Base-by-base conservation (phyloP, 2,329 filamentous ascomycete species). In the Pestalotiopsis sp. region DNA sequence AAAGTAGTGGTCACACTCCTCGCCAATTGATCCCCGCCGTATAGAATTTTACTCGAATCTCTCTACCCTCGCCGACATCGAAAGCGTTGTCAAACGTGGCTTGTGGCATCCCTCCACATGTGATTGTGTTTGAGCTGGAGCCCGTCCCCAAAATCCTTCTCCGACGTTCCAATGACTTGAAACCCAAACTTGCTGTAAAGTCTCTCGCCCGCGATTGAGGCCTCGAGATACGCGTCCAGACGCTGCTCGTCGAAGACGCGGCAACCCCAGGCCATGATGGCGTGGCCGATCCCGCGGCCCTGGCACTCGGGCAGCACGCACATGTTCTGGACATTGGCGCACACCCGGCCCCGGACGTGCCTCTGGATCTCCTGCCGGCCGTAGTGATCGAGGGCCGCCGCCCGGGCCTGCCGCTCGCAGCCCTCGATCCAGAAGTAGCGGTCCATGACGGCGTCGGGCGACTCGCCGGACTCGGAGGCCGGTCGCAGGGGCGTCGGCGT, bases 361-460 rank as follows among this genome's bases (percentile, higher is more conserved):
- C 27, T n/a, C 57, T 59, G 57, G 25, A 59, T 59, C 57, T 59
- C 57, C 25, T 59, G 25, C 23, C 57, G 57, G 27, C 57, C 57
- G 17, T 17, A 59, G 14, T 23, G 23, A 31, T 59, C 57, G 4
- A 59, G 6, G 6, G 57, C 57, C 4, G 14, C 57, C 17, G 57
- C 57, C 11, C 45, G 45, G 57, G 23, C 25, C 17, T 27, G 57
- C 5, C 57, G 20, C n/a, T 59, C 57, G 9, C 57, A 14, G 2
- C 57, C 57, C 57, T 59, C 57, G 57, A 59, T 23, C 57, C 57
- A 59, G 57, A 59, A 59, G 20, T 27, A 59, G 13, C 57, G 57
- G 25, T 59, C 57, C 20, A 59, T n/a, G 57, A 59, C 27, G 57
- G 57, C 11, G 4, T 59, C 57, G 57, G 57, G 14, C 23, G 57